These are phyloP conservation scores for Glomus cerebriforme DNA, from an alignment of 192 early-diverging fungal species.

Conservation along the genomic window DNA sequence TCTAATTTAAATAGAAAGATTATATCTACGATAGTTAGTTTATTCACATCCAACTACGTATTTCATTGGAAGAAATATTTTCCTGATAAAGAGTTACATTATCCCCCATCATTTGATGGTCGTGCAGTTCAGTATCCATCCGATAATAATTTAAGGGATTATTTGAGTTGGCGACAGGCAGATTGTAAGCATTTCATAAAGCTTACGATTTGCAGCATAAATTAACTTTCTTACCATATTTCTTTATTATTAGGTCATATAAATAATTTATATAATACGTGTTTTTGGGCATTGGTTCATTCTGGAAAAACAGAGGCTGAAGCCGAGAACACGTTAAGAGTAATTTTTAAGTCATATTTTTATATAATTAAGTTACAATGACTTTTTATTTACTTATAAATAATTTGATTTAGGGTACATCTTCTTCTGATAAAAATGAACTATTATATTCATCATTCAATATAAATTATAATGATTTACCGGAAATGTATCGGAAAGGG, in stretches of 20 bases:
- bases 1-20: conserved; percentile 65
- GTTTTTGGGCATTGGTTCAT: conserved; percentile 88
- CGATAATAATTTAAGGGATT: conserved; percentile 82
- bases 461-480: conserved; percentile 88
- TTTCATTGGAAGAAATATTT: conserved; percentile 81
- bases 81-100: conserved; percentile 58
- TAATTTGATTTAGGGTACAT: conserved; percentile 63
- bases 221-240: neutral
- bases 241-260: conserved; percentile 58
- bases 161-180: conserved; percentile 92
- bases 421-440: conserved; percentile 90
- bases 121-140: conserved; percentile 87
- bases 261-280: conserved; percentile 96
- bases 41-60: conserved; percentile 88
- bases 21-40: conserved; percentile 73
- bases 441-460: conserved; percentile 80
- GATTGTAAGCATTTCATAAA: conserved; percentile 59
- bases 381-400: neutral
- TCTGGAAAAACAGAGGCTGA: conserved; percentile 68
- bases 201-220: neutral
- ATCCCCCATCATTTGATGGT: conserved; percentile 90
- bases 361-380: conserved; percentile 15
- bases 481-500: conserved; percentile 87
- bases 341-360: conserved; percentile 39
- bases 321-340: conserved; percentile 73